A percentile compares a stretch with the other conserved stretches of the same genome.
phyloP scores from a whole-genome alignment of 441 rosid genomes.

The Kokia cookei region DNA sequence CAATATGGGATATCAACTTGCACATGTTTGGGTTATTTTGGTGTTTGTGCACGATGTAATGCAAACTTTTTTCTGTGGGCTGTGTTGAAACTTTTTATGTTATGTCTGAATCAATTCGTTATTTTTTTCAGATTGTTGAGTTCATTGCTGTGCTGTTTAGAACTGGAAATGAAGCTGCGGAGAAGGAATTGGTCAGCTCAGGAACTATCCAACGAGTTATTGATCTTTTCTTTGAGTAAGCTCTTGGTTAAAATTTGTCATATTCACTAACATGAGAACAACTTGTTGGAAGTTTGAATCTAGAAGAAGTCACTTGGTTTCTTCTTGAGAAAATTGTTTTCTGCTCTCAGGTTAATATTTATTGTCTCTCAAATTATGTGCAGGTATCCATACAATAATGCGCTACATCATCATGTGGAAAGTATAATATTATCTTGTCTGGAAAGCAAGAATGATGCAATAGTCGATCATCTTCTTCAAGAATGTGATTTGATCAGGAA shows the following conservation, averaged over 20 bases:
- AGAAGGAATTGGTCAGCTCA: constrained; percentile 72
- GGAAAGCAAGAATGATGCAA: constrained; percentile 58
- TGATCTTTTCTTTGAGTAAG: constrained; percentile 93
- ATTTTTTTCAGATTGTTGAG: constrained; percentile 66
- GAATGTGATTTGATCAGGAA: constrained; percentile 85
- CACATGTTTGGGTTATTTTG: neutral
- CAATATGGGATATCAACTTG: neutral
- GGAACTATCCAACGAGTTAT: constrained; percentile 72
- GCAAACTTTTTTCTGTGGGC: neutral
- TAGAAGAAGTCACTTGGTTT: neutral
- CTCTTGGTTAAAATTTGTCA: constrained; percentile 2
- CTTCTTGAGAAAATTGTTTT: neutral
- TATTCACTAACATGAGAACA: neutral
- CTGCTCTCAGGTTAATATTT: constrained; percentile 4
- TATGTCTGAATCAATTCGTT: constrained; percentile 1
- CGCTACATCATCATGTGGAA: constrained; percentile 94
- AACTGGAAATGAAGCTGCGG: constrained; percentile 77
- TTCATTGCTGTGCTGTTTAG: constrained; percentile 84
- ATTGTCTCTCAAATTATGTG: constrained; percentile 14
- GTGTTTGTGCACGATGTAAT: neutral
- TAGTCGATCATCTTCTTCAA: constrained; percentile 75
- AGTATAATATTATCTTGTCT: constrained; percentile 77
- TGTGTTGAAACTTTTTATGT: neutral
- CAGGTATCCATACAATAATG: constrained; percentile 95
- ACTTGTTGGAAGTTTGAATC: neutral